Evolutionary conservation across 2,329 filamentous ascomycete species (phyloP), one percentile per base, ranked within the genome.

Genomic region (Xylaria sp.): DNA sequence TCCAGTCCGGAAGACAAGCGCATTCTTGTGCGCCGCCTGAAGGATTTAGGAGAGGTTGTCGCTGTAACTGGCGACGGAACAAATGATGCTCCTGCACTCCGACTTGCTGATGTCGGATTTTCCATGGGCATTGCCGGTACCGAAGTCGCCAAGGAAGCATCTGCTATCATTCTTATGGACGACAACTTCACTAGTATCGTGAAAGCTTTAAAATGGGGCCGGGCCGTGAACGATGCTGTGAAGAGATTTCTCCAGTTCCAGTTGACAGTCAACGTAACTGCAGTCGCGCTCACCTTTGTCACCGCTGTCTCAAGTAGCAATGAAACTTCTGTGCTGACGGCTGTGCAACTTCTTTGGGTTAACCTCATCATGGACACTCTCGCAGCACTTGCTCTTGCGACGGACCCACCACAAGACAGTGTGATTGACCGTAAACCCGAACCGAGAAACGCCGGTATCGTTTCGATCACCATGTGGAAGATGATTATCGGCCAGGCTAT

Each of bases 301-400:
- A 94, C 94, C 13, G 92, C 94, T 39, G 92, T 97, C 10, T 89
- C 91, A 36, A 94, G 87, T 79, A 78, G 79, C 0, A 82, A 89
- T 1, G 91, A 95, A 78, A 79, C 84, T 58, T 93, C 93, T 57
- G 94, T 97, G 31, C 83, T 98, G 65, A 96, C 89, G 1, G 94
- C 94, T 12, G 94, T 97, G 31, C 94, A 98, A 81, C 88, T 98
- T 75, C 89, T 98, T 36, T 98, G 94, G 94, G 94, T 98, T 76
- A 98, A 97, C 77, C 85, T 98, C 75, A 98, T 98, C 82, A 98
- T 97, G 94, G 94, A 98, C 76, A 97, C 94, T 0, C 93, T 98
- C 69, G 94, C 94, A 28, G 94, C 94, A 18, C 86, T 97, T 49
- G 94, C 94, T 9, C 87, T 97, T 62, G 94, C 94, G 1, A 97